Percentiles rank a stretch among this genome's conserved stretches.
These are phyloP conservation scores for Rhodotorula sp. DNA, from an alignment of 1,284 basidiomycete species.

Conservation along the genomic window DNA sequence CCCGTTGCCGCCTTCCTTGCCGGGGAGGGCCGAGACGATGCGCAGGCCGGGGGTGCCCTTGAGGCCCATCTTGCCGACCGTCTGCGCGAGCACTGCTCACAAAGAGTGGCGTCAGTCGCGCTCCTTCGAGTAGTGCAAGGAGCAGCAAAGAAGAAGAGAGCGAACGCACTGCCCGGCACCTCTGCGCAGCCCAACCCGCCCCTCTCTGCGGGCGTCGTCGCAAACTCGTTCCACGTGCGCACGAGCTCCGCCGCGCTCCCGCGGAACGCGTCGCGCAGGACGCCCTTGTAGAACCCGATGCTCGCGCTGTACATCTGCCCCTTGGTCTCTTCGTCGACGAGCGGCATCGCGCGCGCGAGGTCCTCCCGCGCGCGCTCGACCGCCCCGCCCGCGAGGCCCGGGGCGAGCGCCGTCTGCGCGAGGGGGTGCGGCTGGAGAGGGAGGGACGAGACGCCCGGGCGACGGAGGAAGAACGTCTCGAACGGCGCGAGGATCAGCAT, in stretches of 20 bases:
- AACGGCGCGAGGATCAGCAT: conserved; percentile 61
- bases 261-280: conserved; percentile 30
- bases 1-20: conserved; percentile 53
- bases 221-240: conserved; percentile 30
- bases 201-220: neutral
- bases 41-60: conserved; percentile 58
- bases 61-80: conserved; percentile 65
- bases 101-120: neutral
- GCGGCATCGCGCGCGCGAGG: conserved; percentile 46
- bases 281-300: conserved; percentile 38
- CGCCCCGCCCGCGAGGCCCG: conserved; percentile 9
- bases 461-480: conserved; percentile 61
- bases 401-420: conserved; percentile 23
- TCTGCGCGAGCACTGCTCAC: conserved; percentile 20
- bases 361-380: conserved; percentile 48
- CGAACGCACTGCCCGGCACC: conserved; percentile 27
- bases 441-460: conserved; percentile 54
- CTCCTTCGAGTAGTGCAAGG: neutral
- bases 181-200: conserved; percentile 29
- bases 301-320: conserved; percentile 32
- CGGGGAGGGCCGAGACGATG: conserved; percentile 41
- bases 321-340: conserved; percentile 31
- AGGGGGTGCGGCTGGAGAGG: conserved; percentile 50
- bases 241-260: conserved; percentile 24
- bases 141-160: neutral